Percentiles rank a stretch among this genome's conserved stretches.
These are phyloP conservation scores for Pythium coloratum DNA, from an alignment of 352 stramenopile species.

Conservation along the genomic window DNA sequence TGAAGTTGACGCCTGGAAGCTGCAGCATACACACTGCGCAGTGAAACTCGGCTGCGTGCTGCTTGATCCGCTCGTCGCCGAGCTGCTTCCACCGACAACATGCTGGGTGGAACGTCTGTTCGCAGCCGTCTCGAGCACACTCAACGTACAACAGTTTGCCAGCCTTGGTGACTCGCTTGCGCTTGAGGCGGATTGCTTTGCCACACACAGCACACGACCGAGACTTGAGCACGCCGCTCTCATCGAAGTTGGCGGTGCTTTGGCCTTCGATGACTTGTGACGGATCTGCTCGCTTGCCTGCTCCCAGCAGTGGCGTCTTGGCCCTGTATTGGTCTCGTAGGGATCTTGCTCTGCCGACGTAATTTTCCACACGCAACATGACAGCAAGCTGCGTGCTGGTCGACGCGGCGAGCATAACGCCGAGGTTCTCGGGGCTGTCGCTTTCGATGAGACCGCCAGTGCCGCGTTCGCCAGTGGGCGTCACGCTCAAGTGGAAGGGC, in stretches of 20 bases:
- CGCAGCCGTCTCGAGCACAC: slow-evolving; percentile 52
- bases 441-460: slow-evolving; percentile 52
- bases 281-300: neutral
- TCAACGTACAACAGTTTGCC: slow-evolving; percentile 28
- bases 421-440: slow-evolving; percentile 50
- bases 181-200: slow-evolving; percentile 42
- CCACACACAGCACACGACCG: slow-evolving; percentile 52
- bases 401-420: slow-evolving; percentile 50
- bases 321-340: slow-evolving; percentile 49
- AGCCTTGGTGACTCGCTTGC: slow-evolving; percentile 8
- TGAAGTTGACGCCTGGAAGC: slow-evolving; percentile 45
- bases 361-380: slow-evolving; percentile 63
- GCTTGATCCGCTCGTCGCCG: slow-evolving; percentile 24
- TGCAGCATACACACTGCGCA: slow-evolving; percentile 44
- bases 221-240: slow-evolving; percentile 46
- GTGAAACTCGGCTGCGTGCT: slow-evolving; percentile 37
- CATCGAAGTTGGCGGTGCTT: slow-evolving; percentile 57
- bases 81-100: slow-evolving; percentile 68
- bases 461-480: slow-evolving; percentile 45
- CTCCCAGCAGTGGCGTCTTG: slow-evolving; percentile 19
- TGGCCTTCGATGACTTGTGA: slow-evolving; percentile 19
- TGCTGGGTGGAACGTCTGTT: slow-evolving; percentile 57
- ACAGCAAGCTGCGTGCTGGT: slow-evolving; percentile 45
- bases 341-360: slow-evolving; percentile 37
- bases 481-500: slow-evolving; percentile 43